Evolutionary conservation across 2,329 filamentous ascomycete genomes (phyloP), one percentile per base, ranked within the genome.

Genomic region (Claviceps pazoutovae): DNA sequence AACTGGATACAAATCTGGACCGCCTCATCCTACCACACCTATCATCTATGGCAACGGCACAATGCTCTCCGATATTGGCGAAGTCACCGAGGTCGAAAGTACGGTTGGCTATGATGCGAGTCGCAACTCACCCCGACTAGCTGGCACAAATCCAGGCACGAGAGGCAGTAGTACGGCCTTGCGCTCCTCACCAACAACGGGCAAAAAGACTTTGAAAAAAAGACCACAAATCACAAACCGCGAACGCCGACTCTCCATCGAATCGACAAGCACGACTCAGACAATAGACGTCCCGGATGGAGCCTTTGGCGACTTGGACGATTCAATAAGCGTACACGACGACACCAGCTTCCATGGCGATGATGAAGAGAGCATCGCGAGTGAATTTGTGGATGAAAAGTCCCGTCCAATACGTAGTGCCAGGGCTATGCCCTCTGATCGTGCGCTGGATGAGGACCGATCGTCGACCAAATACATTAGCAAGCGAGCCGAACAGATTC

Each of bases 401-500:
- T 61, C 68, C 43, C 56, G 61, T 26, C 62, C 56, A 51, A 57
- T 52, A 43, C 57, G 56, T 23, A 53, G 30, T 49, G 37, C 51
- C 47, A 45, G 49, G 9, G 55, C 50, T 37, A 52, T 53, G 37
- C 41, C 56, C 26, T 54, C 56, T 19, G 53, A 51, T 19, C 57
- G 58, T 48, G 54, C 54, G 3, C 42, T 54, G 26, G 56, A 52
- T 26, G 79, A 82, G 52, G 78, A 85, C 51, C 74, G 76, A 45
- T 80, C 84, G 60, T 87, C 87, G 3, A 87, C 86, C 48, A 82
- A 78, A 16, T 82, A 86, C 23, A 70, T 95, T 56, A 91, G 88
- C 65, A 83, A 84, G 58, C 80, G 88, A 60, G 90, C 90, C 1
- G 90, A 96, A 64, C 76, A 90, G 62, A 96, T 96, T 62, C 74